Percentiles rank a stretch among this genome's conserved stretches.
phyloP scores from a whole-genome alignment of 495 filamentous ascomycete genomes.

The Penicillium crystallinum region DNA sequence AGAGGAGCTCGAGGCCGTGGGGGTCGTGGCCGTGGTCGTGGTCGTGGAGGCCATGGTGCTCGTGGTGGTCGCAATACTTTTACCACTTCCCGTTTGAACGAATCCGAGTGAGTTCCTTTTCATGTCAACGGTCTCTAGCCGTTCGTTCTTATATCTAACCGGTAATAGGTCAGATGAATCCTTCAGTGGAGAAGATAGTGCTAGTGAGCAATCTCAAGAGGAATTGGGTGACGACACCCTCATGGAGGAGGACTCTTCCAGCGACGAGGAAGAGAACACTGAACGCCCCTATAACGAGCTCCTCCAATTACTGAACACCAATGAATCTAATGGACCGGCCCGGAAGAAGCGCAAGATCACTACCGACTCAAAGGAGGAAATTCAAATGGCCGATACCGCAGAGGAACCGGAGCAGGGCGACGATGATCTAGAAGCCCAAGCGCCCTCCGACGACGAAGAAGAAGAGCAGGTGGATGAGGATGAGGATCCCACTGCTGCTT shows the following conservation, averaged over 20 bases:
- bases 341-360: slow-evolving; percentile 66
- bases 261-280: slow-evolving; percentile 37
- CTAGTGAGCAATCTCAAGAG: slow-evolving; percentile 17
- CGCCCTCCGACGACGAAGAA: slow-evolving; percentile 41
- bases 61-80: slow-evolving; percentile 31
- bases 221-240: slow-evolving; percentile 21
- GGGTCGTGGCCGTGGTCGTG: slow-evolving; percentile 16
- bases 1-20: slow-evolving; percentile 26
- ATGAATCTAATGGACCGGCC: slow-evolving; percentile 50
- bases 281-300: slow-evolving; percentile 59
- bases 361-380: slow-evolving; percentile 21
- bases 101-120: slow-evolving; percentile 30
- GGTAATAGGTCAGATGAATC: slow-evolving; percentile 30
- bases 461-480: slow-evolving; percentile 33
- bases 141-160: slow-evolving; percentile 12
- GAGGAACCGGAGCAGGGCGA: slow-evolving; percentile 25
- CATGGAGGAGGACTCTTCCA: slow-evolving; percentile 35
- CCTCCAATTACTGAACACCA: slow-evolving; percentile 54
- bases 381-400: slow-evolving; percentile 12
- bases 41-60: slow-evolving; percentile 20
- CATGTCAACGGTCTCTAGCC: not conserved
- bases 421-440: slow-evolving; percentile 30
- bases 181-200: slow-evolving; percentile 20
- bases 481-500: slow-evolving; percentile 58
- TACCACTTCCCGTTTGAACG: slow-evolving; percentile 36